Evolutionary conservation across 2,329 filamentous ascomycete genomes (phyloP), one percentile per base, ranked within the genome.

Genomic region (Fusarium proliferatum): DNA sequence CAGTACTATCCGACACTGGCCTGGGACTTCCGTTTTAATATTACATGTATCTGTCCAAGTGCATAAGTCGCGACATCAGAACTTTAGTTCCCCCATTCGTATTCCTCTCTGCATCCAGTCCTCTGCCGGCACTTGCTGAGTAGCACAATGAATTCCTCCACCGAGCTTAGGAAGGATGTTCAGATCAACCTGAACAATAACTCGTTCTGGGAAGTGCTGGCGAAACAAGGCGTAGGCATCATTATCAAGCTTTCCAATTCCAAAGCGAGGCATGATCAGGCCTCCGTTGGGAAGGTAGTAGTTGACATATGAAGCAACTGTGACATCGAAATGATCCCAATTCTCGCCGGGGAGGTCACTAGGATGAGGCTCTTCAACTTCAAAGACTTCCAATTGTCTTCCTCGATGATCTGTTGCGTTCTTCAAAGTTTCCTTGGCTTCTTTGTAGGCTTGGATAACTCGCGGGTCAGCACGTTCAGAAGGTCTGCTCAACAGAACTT

Each of bases 221-320:
- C 39, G 46, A 11, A 77, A 75, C 0, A 70, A 9, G 17, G 57
- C 52, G 33, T 76, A 34, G 3, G 79, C 79, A 5, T 73, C 65
- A 7, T 64, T 64, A 55, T 81, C 79, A 10, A 69, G 45, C 16
- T 72, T 59, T 3, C 34, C 39, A 26, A 79, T 72, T 11, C 78
- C 76, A 59, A 81, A 81, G 19, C 74, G 72, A 9, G 79, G 78
- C 23, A 81, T 62, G 5, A 81, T 76, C 12, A 81, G 26, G 0
- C 77, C 80, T 9, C 71, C 77, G 26, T 80, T 79, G n/a, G 79
- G 78, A 2, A 80, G 30, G 21, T 80, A 58, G 45, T 75, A 78
- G 45, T 80, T 80, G 58, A 72, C 74, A 26, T 81, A 69, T 7
- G 66, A 70, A 11, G 72, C 66, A 33, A 67, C 60, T 5, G 67